Base-by-base conservation (phyloP, 495 filamentous ascomycete genomes). In the Lophium mytilinum region DNA sequence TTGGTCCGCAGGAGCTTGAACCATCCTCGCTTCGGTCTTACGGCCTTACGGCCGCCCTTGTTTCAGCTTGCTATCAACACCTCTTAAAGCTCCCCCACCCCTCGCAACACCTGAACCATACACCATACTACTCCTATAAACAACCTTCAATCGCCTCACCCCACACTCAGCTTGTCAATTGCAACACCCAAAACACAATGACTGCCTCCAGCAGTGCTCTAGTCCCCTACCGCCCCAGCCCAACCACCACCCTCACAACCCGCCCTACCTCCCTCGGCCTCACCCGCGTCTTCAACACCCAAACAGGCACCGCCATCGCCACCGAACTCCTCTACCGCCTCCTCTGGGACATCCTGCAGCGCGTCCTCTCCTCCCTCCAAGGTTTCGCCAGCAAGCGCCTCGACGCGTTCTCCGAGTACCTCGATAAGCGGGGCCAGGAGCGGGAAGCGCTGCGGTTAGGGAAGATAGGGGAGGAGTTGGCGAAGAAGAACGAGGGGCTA, bases 261-360 rank as follows among this genome's bases (percentile, higher is more conserved):
- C 30, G n/a, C 19, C 17, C 57, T 34, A 14, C 15, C 41, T 12
- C 45, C 34, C 52, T 55, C n/a, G 33, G 48, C 43, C 18, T 52
- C 15, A 33, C 43, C 5, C 51, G 43, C 18, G 37, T 55, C 43
- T 60, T 60, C 51, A 60, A 34, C 14, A 12, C 19, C 9, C 49
- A 56, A 39, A 62, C 53, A 1, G 59, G 59, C 48, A 55, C 53
- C 7, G 59, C 59, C 15, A 50, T 62, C 49, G 59, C 54, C 39
- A 62, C 59, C 3, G 59, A 62, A 40, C 53, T 62, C 1, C 53
- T 62, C 53, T 62, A 62, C 50, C 59, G 59, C 50, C 37, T 62
- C 21, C 54, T 62, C 40, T 7, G 51, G 45, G 59, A 62, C 30
- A 30, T 62, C 10, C 18, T 62, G 14, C 51, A 62, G 37, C 59